A percentile compares a stretch with the other conserved stretches of the same genome.
These are phyloP conservation scores for Mycena indigotica DNA, from an alignment of 768 basidiomycete species.

Conservation along the genomic window DNA sequence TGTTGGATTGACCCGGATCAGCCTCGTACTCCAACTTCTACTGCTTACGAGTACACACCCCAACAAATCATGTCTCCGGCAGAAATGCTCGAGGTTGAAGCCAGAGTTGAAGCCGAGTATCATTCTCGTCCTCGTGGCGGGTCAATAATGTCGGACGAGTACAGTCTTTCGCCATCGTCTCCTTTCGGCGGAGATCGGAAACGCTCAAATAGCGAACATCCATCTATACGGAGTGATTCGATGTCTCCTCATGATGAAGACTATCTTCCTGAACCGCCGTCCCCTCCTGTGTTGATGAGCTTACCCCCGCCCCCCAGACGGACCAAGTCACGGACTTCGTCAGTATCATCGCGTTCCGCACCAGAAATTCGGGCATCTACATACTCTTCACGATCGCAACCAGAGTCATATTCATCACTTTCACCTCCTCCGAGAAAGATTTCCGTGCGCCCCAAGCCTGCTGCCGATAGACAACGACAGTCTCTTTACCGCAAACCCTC, in stretches of 20 bases:
- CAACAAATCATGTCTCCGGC: slow-evolving; percentile 71
- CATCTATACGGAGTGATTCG: slow-evolving; percentile 11
- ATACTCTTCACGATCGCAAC: slow-evolving; percentile 22
- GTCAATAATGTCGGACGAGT: slow-evolving; percentile 40
- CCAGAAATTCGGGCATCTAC: slow-evolving; percentile 11
- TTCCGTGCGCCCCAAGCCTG: slow-evolving; percentile 35
- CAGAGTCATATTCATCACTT: slow-evolving; percentile 14
- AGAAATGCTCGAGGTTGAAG: slow-evolving; percentile 64
- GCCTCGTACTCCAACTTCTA: slow-evolving; percentile 38
- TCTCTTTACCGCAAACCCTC: slow-evolving; percentile 70
- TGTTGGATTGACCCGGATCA: slow-evolving; percentile 54
- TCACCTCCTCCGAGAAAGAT: slow-evolving; percentile 28
- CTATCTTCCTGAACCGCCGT: slow-evolving; percentile 21
- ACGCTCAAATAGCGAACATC: slow-evolving; percentile 19
- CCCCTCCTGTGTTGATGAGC: slow-evolving; percentile 37
- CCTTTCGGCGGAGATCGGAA: slow-evolving; percentile 24
- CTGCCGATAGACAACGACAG: slow-evolving; percentile 44
- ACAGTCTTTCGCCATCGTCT: slow-evolving; percentile 33
- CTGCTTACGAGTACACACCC: slow-evolving; percentile 52
- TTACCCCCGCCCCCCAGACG: slow-evolving; percentile 62
- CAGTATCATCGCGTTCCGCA: slow-evolving; percentile 19
- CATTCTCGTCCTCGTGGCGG: slow-evolving; percentile 35
- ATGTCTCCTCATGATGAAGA: slow-evolving; percentile 15
- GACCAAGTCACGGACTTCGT: slow-evolving; percentile 33
- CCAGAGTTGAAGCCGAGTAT: slow-evolving; percentile 40